Evolutionary conservation across 208 protist species (phyloP).

Genomic region (Trypanosomatidae sp.): DNA sequence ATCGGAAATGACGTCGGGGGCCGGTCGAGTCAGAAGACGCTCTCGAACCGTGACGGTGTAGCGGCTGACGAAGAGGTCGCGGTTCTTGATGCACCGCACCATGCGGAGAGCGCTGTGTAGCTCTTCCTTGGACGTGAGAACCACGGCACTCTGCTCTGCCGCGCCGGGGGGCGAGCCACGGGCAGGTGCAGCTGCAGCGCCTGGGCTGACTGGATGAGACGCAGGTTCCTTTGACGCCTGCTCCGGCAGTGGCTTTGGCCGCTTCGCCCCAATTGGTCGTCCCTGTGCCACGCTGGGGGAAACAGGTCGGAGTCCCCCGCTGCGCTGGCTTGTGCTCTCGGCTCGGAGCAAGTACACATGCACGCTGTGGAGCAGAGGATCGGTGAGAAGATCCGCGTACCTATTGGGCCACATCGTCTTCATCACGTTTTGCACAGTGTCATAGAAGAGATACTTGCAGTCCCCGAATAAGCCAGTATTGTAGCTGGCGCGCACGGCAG

Average conservation of each 20-base stretch:
- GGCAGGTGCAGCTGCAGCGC: background rate
- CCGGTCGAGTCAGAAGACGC: conserved; percentile 32
- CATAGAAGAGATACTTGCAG: conserved; percentile 22
- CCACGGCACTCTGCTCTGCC: conserved; percentile 12
- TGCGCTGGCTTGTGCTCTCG: conserved; percentile 14
- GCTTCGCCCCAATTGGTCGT: conserved; percentile 1
- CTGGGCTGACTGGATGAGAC: background rate
- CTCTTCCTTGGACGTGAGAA: conserved; percentile 26
- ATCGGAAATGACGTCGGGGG: conserved; percentile 19
- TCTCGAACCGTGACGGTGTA: conserved; percentile 34
- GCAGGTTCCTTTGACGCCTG: background rate
- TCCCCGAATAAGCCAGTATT: conserved; percentile 4
- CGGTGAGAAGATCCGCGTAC: conserved; percentile 14
- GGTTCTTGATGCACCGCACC: conserved; percentile 25
- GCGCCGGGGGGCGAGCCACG: background rate
- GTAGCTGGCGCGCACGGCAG: conserved; percentile 10
- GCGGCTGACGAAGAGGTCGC: conserved; percentile 29
- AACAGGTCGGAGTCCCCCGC: conserved; percentile 1
- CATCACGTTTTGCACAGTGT: conserved; percentile 16
- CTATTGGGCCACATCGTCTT: conserved; percentile 6
- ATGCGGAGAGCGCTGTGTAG: conserved; percentile 39
- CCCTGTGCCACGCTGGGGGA: conserved; percentile 1
- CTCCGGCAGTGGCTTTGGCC: background rate
- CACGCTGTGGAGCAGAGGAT: conserved; percentile 27
- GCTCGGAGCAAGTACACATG: conserved; percentile 31